Percentiles rank a stretch among this genome's conserved stretches.
Conservation (phyloP, 495 filamentous ascomycete species). For the Talaromyces borbonicus region DNA sequence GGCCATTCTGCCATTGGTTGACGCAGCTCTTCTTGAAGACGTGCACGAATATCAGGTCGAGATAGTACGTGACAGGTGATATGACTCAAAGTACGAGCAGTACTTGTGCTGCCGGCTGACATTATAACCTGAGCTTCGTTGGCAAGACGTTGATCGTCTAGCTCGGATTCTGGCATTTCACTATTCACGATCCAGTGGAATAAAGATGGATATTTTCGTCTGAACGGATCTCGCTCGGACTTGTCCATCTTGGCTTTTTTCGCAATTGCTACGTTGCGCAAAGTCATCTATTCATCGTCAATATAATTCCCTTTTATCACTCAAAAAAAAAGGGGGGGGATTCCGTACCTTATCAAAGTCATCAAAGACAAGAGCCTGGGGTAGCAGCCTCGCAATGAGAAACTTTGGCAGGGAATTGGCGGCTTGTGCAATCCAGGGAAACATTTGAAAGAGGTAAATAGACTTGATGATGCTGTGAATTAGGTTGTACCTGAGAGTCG, state of each 20-base stretch:
- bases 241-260: conserved; percentile 3
- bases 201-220: background rate
- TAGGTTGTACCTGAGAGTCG: background rate
- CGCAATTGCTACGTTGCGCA: background rate
- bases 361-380: conserved; percentile 2
- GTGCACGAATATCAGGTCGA: conserved; percentile 21
- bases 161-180: conserved; percentile 29
- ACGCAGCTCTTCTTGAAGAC: conserved; percentile 21
- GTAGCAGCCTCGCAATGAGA: background rate
- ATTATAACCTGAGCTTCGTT: conserved; percentile 35
- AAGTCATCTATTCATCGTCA: background rate
- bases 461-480: conserved; percentile 2
- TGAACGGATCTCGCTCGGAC: background rate
- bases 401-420: conserved; percentile 1
- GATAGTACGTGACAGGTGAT: conserved; percentile 32
- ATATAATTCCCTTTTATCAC: too few relatives aligned
- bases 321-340: background rate
- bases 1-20: conserved; percentile 14
- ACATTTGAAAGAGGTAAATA: conserved; percentile 3
- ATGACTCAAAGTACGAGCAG: conserved; percentile 25
- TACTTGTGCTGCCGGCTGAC: conserved; percentile 38
- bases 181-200: conserved; percentile 20
- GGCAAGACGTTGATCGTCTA: conserved; percentile 12
- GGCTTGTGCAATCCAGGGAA: conserved; percentile 14
- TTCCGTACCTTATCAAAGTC: background rate